Evolutionary conservation across 768 basidiomycete species (phyloP).

Genomic region (Leucosporidium scottii): DNA sequence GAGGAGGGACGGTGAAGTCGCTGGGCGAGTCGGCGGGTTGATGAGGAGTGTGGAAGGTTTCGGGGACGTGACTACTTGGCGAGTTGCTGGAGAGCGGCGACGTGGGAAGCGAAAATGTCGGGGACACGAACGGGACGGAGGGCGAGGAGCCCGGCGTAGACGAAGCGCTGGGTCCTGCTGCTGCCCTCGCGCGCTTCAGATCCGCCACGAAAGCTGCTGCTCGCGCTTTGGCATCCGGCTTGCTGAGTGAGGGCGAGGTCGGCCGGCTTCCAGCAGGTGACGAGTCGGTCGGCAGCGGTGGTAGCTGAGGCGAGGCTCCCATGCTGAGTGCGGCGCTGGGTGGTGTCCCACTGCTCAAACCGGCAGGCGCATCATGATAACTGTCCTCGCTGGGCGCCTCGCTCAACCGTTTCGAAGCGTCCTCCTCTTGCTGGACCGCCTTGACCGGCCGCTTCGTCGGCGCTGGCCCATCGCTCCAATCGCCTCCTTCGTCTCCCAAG

Average conservation of each 20-base stretch:
- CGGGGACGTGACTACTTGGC: background rate
- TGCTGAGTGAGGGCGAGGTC: background rate
- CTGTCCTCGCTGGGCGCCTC: background rate
- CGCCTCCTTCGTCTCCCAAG: background rate
- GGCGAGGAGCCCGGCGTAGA: background rate
- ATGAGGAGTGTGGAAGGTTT: background rate
- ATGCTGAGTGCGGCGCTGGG: background rate
- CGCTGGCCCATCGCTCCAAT: background rate
- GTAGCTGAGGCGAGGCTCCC: too few species aligned
- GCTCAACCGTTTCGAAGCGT: background rate
- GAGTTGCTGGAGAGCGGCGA: background rate
- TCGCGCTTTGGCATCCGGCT: background rate
- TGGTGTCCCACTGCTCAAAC: background rate
- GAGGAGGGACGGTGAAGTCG: background rate
- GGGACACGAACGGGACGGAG: background rate
- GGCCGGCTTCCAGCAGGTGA: too few species aligned
- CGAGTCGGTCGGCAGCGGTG: too few species aligned
- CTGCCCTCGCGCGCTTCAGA: slow-evolving; percentile 3
- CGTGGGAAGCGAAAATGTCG: background rate
- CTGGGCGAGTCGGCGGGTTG: background rate
- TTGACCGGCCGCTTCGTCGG: background rate
- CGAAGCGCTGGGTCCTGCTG: background rate
- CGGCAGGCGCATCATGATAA: background rate
- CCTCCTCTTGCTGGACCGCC: background rate
- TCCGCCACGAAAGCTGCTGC: slow-evolving; percentile 2